Base-by-base conservation (phyloP, 768 basidiomycete species). In the Guyanaporus albipodus region DNA sequence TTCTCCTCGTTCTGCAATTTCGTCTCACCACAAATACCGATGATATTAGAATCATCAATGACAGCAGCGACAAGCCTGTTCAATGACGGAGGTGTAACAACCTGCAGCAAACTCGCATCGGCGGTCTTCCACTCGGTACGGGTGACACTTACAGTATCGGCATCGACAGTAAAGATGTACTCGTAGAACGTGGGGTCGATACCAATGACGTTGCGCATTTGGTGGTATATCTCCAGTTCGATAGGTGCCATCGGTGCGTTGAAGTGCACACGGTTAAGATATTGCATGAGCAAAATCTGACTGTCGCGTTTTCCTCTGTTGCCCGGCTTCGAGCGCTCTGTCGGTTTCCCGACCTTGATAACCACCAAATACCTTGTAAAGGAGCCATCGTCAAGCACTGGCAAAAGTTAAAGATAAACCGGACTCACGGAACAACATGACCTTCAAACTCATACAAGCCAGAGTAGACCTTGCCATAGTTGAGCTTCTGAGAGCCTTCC, bases 171-270 rank as follows among this genome's bases (percentile, higher is more conserved):
- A 65, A 85, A 83, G 52, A 85, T 76, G 63, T 83, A 85, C 63
- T 85, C 82, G 58, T 85, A 85, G 64, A 85, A 85, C n/a, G 81
- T 78, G 12, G 82, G 82, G 44, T 85, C 83, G 36, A 85, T 83
- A 9, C 82, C 82, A 46, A 85, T 83, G 52, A 85, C 79, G 49
- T 85, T 82, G 40, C 82, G 77, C 81, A 85, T 84, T 53, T 85
- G 83, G 55, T 85, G 83, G 55, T 82, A 84, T 58, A 85, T 80
- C 60, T 85, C 82, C 40, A 85, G 62, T 60, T 85, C 82, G 49
- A 85, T 64, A 4, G 82, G 82, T 8, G 71, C 67, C 82, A 85
- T 85, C 0, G 82, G 76, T 3, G 77, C 65, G 54, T 85, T 76
- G 59, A 85, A 85, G 63, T 85, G 82, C 14, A 85, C 82, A 26